Percentiles rank a stretch among this genome's conserved stretches.
These are phyloP conservation scores for Linnemannia schmuckeri DNA, from an alignment of 192 early-diverging fungal species.

Conservation along the genomic window DNA sequence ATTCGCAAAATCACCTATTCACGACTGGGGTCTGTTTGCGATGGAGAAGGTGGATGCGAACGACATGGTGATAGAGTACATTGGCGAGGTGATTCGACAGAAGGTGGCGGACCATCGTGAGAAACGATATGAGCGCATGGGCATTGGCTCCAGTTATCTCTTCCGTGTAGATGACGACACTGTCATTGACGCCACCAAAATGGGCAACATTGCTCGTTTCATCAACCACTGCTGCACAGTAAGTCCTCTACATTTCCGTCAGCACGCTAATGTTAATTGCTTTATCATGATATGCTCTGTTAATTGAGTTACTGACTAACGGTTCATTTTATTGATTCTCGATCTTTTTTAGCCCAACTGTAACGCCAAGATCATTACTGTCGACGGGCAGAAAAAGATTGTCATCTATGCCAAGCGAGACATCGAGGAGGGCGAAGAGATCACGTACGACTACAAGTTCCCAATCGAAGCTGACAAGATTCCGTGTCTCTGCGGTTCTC, in stretches of 20 bases:
- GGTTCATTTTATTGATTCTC: neutral
- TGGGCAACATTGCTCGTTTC: constrained; percentile 97
- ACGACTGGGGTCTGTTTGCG: constrained; percentile 99
- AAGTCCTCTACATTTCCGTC: constrained; percentile 38
- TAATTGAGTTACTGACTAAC: neutral
- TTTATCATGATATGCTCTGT: neutral
- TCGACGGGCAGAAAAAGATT: constrained; percentile 94
- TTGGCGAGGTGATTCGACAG: constrained; percentile 95
- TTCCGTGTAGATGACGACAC: constrained; percentile 96
- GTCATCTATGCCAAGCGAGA: constrained; percentile 98
- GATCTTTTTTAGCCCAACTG: constrained; percentile 88
- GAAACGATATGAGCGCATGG: constrained; percentile 91
- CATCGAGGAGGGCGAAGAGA: constrained; percentile 95
- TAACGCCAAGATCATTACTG: constrained; percentile 93
- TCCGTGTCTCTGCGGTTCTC: constrained; percentile 95
- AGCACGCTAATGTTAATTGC: neutral
- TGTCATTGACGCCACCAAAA: constrained; percentile 98
- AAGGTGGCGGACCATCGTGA: constrained; percentile 96
- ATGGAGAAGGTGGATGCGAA: constrained; percentile 91
- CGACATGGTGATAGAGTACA: constrained; percentile 99
- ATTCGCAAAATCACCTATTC: constrained; percentile 95
- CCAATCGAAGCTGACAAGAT: constrained; percentile 95
- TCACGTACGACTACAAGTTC: constrained; percentile 99
- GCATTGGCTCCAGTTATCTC: constrained; percentile 95
- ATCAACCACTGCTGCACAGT: constrained; percentile 99